A percentile compares a stretch with the other conserved stretches of the same genome.
phyloP scores from a whole-genome alignment of 495 filamentous ascomycete species.

The Trichoderma orchidacearum region DNA sequence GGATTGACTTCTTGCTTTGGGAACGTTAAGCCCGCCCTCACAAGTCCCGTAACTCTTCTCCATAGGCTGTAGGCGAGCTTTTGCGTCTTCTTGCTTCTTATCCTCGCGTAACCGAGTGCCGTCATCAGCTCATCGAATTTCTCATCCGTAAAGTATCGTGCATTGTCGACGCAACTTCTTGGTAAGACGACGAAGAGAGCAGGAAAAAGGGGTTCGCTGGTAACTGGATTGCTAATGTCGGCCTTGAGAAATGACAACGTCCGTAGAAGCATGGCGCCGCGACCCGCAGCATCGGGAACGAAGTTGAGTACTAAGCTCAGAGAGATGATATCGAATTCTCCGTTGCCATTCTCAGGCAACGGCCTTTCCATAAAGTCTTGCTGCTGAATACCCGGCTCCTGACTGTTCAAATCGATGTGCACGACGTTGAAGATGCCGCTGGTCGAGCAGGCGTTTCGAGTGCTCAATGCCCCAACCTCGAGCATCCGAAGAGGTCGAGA shows the following conservation, averaged over 20 bases:
- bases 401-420: constrained; percentile 84
- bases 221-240: constrained; percentile 5
- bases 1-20: constrained; percentile 61
- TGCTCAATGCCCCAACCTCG: constrained; percentile 82
- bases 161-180: constrained; percentile 78
- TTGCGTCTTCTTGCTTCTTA: constrained; percentile 53
- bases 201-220: constrained; percentile 39
- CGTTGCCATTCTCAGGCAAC: constrained; percentile 42
- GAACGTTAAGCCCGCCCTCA: constrained; percentile 12
- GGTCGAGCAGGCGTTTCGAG: constrained; percentile 68
- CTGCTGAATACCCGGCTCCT: constrained; percentile 61
- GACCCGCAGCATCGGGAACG: constrained; percentile 57
- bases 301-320: constrained; percentile 95
- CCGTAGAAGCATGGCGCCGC: constrained; percentile 80
- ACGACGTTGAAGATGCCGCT: constrained; percentile 57
- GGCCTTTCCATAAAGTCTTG: constrained; percentile 94
- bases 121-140: constrained; percentile 60
- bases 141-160: constrained; percentile 74
- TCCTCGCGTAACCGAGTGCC: constrained; percentile 55
- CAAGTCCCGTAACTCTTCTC: constrained; percentile 23
- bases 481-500: constrained; percentile 41
- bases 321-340: constrained; percentile 77
- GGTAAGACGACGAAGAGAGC: constrained; percentile 84
- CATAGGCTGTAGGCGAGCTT: constrained; percentile 89
- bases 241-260: constrained; percentile 48